Evolutionary conservation across 495 filamentous ascomycete genomes (phyloP).

Genomic region (Hypoxylon fuscum): DNA sequence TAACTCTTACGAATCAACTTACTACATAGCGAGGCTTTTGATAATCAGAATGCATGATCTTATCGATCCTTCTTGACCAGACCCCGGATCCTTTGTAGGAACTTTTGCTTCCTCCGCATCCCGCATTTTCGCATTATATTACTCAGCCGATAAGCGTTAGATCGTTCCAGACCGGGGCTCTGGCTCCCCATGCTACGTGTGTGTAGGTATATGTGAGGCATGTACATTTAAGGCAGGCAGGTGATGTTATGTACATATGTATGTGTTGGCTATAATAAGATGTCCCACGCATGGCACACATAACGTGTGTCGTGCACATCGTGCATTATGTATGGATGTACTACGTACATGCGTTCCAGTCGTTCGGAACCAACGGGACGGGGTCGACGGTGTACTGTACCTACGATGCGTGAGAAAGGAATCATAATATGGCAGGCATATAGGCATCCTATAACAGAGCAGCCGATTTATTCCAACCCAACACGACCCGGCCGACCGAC

Average conservation of each 20-base stretch:
- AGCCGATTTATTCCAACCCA: background rate
- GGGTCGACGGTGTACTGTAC: no score
- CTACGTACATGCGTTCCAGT: slow-evolving; percentile 15
- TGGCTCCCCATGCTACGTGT: background rate
- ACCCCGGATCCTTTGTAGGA: slow-evolving; percentile 1
- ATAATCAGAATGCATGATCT: slow-evolving; percentile 13
- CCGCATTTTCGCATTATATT: slow-evolving; percentile 4
- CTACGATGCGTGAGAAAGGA: no score
- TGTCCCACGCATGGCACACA: background rate
- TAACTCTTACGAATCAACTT: background rate
- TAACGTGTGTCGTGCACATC: background rate
- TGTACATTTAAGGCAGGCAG: background rate
- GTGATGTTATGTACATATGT: no score
- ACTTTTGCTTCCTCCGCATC: slow-evolving; percentile 15
- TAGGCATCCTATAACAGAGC: background rate
- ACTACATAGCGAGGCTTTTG: background rate
- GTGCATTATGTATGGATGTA: slow-evolving; percentile 8
- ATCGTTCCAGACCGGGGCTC: slow-evolving; percentile 24
- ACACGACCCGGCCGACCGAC: no score
- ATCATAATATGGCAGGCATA: background rate
- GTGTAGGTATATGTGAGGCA: slow-evolving; percentile 4
- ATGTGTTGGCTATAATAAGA: background rate
- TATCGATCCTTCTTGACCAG: slow-evolving; percentile 1
- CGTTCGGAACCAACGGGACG: slow-evolving; percentile 28
- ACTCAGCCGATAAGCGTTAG: slow-evolving; percentile 20